Evolutionary conservation across 139 green algal genomes (phyloP), one percentile per base, ranked within the genome.

Genomic region (Haematococcus lacustris): DNA sequence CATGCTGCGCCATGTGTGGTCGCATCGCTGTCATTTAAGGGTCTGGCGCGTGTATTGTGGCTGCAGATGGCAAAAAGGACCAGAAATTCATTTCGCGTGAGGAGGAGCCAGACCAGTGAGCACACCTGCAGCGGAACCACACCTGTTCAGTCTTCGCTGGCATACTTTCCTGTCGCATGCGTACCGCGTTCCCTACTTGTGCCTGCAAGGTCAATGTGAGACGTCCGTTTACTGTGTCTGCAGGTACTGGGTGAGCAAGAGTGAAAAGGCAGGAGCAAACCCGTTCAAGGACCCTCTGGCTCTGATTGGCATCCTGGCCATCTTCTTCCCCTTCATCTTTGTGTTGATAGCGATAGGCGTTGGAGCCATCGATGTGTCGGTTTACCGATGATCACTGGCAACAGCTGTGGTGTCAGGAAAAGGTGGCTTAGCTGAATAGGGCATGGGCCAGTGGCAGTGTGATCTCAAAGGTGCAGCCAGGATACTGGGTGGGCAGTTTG

Each of bases 241-340:
- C 47, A 73, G 68, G 68, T 80, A 76, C 70, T 80, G 75, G 75
- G 38, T 3, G 28, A 51, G n/a, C 40, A 76, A 76, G 70, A 17
- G 39, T 38, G 75, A 80, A 64, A 33, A 25, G 2, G 51, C 34
- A 1, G 75, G 75, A 43, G 67, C 59, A 13, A 76, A 80, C 41
- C 69, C 70, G 34, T 39, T 80, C 30, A 73, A 80, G 78, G 78
- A 83, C 57, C 78, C 78, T 2, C 33, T 83, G n/a, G 78, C 78
- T 38, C 73, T 83, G 35, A 76, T 83, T 61, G 78, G 78, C 51
- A 64, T 83, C 5, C n/a, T 80, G 0, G 77, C 83, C 35, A 88
- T 88, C 75, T 68, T 88, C 65, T 75, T 85, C 51, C 83, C 83
- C 60, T 88, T 88, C 71, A 68, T 82, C 38, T 67, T 88, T 3